Base-by-base conservation (phyloP, 2,329 filamentous ascomycete species). In the Xylaria sp. region DNA sequence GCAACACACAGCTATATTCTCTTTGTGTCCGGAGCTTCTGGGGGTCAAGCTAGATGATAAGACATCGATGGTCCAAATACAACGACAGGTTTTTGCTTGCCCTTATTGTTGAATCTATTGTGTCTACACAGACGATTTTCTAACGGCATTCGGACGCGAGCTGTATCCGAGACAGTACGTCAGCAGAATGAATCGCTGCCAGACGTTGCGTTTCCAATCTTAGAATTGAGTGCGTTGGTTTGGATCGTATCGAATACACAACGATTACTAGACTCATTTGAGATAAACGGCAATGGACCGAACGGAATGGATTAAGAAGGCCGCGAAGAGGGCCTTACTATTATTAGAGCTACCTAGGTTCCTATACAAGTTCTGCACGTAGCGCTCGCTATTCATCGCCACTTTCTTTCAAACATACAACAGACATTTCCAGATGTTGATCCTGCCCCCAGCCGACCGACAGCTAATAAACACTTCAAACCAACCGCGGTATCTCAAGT, bases 311-410 rank as follows among this genome's bases (percentile, higher is more conserved):
- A 55, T 58, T 4, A 25, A 28, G 32, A 45, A 58, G 60, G 43
- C 55, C 41, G 7, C 25, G 8, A 23, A 46, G 43, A 32, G 56
- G n/a, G 58, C 45, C 57, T 65, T 32, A 12, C 34, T 20, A 45
- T 45, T 55, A 70, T 67, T 70, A 70, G 65, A 67, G 48, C 60
- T 65, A 65, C n/a, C 41, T 48, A 52, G 9, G 32, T 68, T 65
- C 66, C 45, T 68, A 68, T 69, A 69, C 67, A 69, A 69, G 30
- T 63, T 23, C 59, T 36, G 63, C 48, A 66, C 55, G 52, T 25
- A 50, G 52, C 39, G 43, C 50, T 28, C 30, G 59, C 52, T 48
- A 39, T 43, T 30, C 58, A 62, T 46, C 50, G 25, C 34, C 25
- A n/a, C 59, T 52, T 56, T 60, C 36, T 30, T 25, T 43, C 39